Base-by-base conservation (phyloP, 2,329 filamentous ascomycete species). In the Thermomyces lanuginosus region DNA sequence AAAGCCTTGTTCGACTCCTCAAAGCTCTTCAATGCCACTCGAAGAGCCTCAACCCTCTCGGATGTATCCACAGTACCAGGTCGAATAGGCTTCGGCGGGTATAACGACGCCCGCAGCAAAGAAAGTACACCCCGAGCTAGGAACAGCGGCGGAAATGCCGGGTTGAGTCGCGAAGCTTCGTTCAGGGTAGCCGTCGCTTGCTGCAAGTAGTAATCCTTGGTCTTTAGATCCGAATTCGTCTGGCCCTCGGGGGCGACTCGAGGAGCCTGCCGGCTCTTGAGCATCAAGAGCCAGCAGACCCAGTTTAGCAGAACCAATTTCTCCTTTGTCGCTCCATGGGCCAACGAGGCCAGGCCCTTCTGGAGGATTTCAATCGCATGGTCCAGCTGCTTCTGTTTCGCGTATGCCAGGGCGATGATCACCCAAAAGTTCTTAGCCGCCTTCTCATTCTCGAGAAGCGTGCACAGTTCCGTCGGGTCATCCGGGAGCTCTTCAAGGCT, bases 341-440 rank as follows among this genome's bases (percentile, higher is more conserved):
- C 66, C 43, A 82, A 72, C 41, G 78, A 80, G 34, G 68, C 66
- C 40, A 81, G 63, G 25, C 80, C 82, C 43, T 80, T 77, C 26
- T 74, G 71, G 39, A 77, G 53, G 29, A 77, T 72, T 35, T 76
- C 71, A 34, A 77, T 68, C 27, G 72, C 72, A 57, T 89, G 79
- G 47, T 93, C 84, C 35, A 89, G 71, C 58, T 92, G 92, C 47
- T 76, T 75, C 58, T 92, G 82, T 59, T 95, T 98, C 21, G 89
- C 86, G 48, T 98, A 98, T 24, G 86, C 86, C 32, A 95, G 66
- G 21, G 91, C 80, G 39, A 95, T 89, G n/a, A 82, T 86, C 64
- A 98, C 86, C 91, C 91, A 98, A 41, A 91, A 91, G 27, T 76
- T 81, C 44, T 86, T 83, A 19, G 81, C 77, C 9, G 83, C 84